Percentiles rank a stretch among this genome's conserved stretches.
These are phyloP conservation scores for Colletotrichum brevisporum DNA, from an alignment of 2,329 filamentous ascomycete genomes.

Conservation along the genomic window DNA sequence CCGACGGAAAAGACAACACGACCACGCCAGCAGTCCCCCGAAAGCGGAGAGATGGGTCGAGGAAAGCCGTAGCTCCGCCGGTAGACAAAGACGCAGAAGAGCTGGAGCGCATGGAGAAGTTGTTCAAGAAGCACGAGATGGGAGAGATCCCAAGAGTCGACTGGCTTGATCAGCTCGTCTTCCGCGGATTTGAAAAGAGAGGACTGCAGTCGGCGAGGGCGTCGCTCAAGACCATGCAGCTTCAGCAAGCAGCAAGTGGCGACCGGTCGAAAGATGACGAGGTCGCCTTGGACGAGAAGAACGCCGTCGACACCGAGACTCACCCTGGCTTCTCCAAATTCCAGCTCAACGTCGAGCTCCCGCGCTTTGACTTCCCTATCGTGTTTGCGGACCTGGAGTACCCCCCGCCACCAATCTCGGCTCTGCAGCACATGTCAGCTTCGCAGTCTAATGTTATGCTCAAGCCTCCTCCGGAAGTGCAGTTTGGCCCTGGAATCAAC, in stretches of 20 bases:
- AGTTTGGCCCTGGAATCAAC: constrained; percentile 91
- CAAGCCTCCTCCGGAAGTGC: constrained; percentile 89
- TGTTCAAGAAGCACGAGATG: constrained; percentile 99
- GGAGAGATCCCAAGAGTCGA: constrained; percentile 93
- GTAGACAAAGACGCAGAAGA: constrained; percentile 84
- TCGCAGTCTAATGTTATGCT: constrained; percentile 78
- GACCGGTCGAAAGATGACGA: constrained; percentile 54
- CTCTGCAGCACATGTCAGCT: constrained; percentile 74
- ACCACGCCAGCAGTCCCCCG: constrained; percentile 80
- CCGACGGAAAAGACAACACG: constrained; percentile 86
- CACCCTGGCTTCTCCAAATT: constrained; percentile 71
- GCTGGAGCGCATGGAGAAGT: constrained; percentile 86
- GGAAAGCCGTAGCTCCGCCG: constrained; percentile 62
- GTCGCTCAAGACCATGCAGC: constrained; percentile 71
- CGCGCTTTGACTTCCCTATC: constrained; percentile 94
- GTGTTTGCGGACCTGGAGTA: constrained; percentile 97
- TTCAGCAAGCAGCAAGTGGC: constrained; percentile 58
- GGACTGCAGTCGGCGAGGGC: constrained; percentile 75
- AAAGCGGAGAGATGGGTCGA: constrained; percentile 64
- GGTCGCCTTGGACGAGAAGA: constrained; percentile 42
- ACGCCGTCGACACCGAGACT: constrained; percentile 60
- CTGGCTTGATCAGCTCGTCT: constrained; percentile 96
- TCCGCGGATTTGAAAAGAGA: constrained; percentile 87
- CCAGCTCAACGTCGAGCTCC: constrained; percentile 89
- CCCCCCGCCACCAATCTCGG: constrained; percentile 84